Base-by-base conservation (phyloP, 2,329 filamentous ascomycete genomes). In the Septoria petroselini region DNA sequence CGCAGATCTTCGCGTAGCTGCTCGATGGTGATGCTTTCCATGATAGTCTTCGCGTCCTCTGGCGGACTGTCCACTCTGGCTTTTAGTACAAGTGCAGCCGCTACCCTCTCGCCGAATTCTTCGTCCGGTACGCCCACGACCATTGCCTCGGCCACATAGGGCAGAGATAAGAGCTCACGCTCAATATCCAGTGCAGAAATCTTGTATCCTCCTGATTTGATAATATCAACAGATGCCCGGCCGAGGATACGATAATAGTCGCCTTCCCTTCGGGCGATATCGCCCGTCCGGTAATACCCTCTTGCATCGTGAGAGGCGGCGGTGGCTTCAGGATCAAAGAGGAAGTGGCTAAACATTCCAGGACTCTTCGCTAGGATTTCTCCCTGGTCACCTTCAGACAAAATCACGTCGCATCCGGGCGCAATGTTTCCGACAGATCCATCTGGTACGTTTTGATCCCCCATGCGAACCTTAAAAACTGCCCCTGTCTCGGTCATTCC, bases 121-220 rank as follows among this genome's bases (percentile, higher is more conserved):
- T 76, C 70, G 53, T 79, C 76, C 0, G 70, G 64, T n/a, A 80
- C 68, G 1, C 77, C 76, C 3, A 80, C 74, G 1, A 79, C 74
- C 57, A 76, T 76, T 3, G 74, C 76, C 62, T 80, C 77, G 39
- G 73, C 67, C 27, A 79, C 68, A 25, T 73, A 71, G 1, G 72
- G 68, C 44, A 80, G 57, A 0, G 70, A 68, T 18, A 80, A 66
- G 55, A 79, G 71, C 53, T 79, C 76, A 14, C 76, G 68, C 60
- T 80, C 77, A 23, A 80, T 75, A 41, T 80, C 77, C 8, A 79
- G 63, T 0, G 77, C 76, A 0, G 73, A 77, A 29, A 79, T 74
- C 62, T 79, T 80, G 57, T 79, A 79, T 0, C 77, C 77, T 12
- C 77, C 76, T 1, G 73, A 75, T 54, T 80, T 80, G 61, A 81